These are phyloP conservation scores for Collybia nuda DNA, from an alignment of 768 basidiomycete genomes.

Conservation along the genomic window DNA sequence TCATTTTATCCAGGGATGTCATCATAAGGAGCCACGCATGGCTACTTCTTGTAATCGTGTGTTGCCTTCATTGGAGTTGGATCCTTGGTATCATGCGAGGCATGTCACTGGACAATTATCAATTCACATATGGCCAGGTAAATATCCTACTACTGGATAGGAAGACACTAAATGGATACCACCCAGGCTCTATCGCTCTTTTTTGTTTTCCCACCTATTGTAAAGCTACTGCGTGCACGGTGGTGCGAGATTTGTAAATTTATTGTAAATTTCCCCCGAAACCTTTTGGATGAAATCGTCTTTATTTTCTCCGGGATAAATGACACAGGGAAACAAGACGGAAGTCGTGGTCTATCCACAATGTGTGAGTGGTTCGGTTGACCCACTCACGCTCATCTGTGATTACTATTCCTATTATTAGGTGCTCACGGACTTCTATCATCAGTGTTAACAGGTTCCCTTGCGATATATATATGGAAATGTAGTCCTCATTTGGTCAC, in stretches of 20 bases:
- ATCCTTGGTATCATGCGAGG: conserved; percentile 11
- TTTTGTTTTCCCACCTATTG: conserved; percentile 6
- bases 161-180: not conserved
- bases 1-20: conserved; percentile 5
- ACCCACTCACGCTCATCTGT: too few relatives aligned
- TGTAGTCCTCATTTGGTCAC: too few relatives aligned
- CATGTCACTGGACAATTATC: conserved; percentile 3
- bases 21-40: conserved; percentile 9
- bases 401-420: too few relatives aligned
- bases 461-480: too few relatives aligned
- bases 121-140: conserved; percentile 16
- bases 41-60: conserved; percentile 10
- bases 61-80: conserved; percentile 16
- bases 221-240: not conserved
- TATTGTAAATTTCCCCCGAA: too few relatives aligned
- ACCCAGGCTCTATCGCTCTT: conserved; percentile 5
- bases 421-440: too few relatives aligned
- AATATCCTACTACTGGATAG: too few relatives aligned
- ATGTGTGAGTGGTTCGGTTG: too few relatives aligned
- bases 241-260: too few relatives aligned
- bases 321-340: too few relatives aligned
- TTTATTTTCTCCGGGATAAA: not conserved
- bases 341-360: too few relatives aligned
- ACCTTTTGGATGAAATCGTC: not conserved
- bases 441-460: too few relatives aligned